phyloP scores from a whole-genome alignment of 495 filamentous ascomycete genomes.

The Aspergillus panamensis region DNA sequence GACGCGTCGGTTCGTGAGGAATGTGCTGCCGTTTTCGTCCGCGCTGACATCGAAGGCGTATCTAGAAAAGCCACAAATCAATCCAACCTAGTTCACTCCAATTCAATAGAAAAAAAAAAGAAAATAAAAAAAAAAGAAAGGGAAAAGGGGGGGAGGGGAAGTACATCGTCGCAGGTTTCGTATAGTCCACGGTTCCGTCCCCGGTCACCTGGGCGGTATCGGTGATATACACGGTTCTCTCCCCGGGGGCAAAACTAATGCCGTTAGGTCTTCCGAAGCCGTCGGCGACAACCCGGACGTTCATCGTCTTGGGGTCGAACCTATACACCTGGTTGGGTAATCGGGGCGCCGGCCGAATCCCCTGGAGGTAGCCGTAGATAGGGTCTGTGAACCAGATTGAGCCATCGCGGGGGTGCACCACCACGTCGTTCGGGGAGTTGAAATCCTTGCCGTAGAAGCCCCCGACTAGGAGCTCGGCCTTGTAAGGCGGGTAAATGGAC shows the following conservation, averaged over 20 bases:
- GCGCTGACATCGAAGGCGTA: constrained; percentile 33
- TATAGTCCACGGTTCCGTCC: constrained; percentile 30
- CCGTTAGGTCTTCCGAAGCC: constrained; percentile 56
- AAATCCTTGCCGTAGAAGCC: constrained; percentile 59
- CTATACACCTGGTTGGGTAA: constrained; percentile 57
- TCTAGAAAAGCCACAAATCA: constrained; percentile 8
- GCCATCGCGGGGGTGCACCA: constrained; percentile 49
- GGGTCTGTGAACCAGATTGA: constrained; percentile 64
- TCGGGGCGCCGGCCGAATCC: constrained; percentile 49
- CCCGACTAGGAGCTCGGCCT: constrained; percentile 23
- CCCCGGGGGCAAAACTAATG: constrained; percentile 53
- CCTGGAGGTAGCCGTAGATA: constrained; percentile 55
- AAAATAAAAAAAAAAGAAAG: too few species aligned
- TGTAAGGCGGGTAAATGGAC: constrained; percentile 27
- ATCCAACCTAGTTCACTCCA: too few species aligned
- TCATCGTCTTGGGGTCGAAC: constrained; percentile 44
- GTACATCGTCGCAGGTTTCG: constrained; percentile 25
- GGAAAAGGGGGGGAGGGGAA: too few species aligned
- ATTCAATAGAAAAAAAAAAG: too few species aligned
- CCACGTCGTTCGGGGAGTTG: constrained; percentile 59
- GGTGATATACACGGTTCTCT: constrained; percentile 50
- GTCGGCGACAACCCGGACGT: constrained; percentile 52
- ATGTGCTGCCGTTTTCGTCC: constrained; percentile 25
- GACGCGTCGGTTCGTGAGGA: constrained; percentile 48
- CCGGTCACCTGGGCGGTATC: constrained; percentile 52